A percentile compares a stretch with the other conserved stretches of the same genome.
These are phyloP conservation scores for Pleurotus citrinopileatus DNA, from an alignment of 768 basidiomycete genomes.

Conservation along the genomic window DNA sequence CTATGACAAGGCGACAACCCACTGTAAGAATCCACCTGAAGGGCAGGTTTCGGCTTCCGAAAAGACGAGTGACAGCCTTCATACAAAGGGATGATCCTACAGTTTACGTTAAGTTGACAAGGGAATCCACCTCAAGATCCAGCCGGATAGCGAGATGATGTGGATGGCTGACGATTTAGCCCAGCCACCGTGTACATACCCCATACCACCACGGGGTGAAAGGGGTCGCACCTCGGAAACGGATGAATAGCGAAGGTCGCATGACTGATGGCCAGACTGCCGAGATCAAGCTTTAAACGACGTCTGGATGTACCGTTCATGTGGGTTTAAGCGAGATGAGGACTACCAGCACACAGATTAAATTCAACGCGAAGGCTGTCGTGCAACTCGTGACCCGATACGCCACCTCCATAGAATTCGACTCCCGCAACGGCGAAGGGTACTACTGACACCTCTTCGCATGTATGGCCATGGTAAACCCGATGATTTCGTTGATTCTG, in stretches of 20 bases:
- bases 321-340: not conserved
- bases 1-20: not conserved
- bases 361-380: not conserved
- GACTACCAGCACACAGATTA: not conserved
- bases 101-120: not conserved
- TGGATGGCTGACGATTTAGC: not conserved
- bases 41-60: too few species aligned
- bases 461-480: constrained; percentile 2
- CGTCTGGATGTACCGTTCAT: not conserved
- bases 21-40: too few species aligned
- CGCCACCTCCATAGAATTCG: not conserved
- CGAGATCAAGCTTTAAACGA: constrained; percentile 2
- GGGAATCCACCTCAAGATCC: not conserved
- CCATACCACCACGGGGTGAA: not conserved
- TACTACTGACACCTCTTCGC: not conserved
- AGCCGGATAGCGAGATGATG: constrained; percentile 3
- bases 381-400: not conserved
- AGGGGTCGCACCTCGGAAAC: constrained; percentile 5
- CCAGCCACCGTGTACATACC: not conserved
- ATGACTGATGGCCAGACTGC: constrained; percentile 5
- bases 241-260: constrained; percentile 6
- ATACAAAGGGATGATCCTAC: not conserved
- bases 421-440: not conserved
- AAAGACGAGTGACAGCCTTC: not conserved
- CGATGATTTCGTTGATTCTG: not conserved